Evolutionary conservation across 805 yeast genomes (phyloP).

Genomic region (Wickerhamomyces hampshirensis): DNA sequence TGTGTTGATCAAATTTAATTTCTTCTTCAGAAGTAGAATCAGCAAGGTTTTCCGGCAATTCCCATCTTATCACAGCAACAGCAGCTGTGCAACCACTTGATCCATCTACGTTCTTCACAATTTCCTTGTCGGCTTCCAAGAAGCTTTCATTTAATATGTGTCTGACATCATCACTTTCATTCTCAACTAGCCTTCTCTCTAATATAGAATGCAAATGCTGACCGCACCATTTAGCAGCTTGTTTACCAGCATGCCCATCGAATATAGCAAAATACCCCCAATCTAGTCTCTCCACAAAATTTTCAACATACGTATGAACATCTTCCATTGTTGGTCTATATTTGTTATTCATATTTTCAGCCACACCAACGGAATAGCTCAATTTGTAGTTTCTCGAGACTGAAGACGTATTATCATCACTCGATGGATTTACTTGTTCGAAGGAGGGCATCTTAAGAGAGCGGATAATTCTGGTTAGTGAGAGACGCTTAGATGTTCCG

Average conservation of each 20-base stretch:
- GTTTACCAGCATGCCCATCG: slow-evolving; percentile 97
- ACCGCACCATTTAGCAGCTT: slow-evolving; percentile 93
- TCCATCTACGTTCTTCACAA: slow-evolving; percentile 56
- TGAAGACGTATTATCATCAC: no score
- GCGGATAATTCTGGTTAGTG: slow-evolving; percentile 1
- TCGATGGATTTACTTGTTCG: not conserved
- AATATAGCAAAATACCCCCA: slow-evolving; percentile 95
- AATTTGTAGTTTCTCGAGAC: slow-evolving; percentile 33
- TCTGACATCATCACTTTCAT: slow-evolving; percentile 51
- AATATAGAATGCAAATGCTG: slow-evolving; percentile 69
- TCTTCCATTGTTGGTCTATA: slow-evolving; percentile 93
- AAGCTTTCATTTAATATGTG: slow-evolving; percentile 67
- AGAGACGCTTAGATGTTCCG: not conserved
- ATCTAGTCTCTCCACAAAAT: slow-evolving; percentile 84
- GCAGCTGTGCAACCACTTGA: slow-evolving; percentile 94
- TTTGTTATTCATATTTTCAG: slow-evolving; percentile 80
- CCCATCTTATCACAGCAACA: slow-evolving; percentile 89
- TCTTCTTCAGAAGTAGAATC: slow-evolving; percentile 1
- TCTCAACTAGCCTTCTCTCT: slow-evolving; percentile 49
- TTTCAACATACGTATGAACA: slow-evolving; percentile 87
- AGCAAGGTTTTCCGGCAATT: slow-evolving; percentile 32
- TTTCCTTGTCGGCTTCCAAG: slow-evolving; percentile 65
- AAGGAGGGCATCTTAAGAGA: not conserved
- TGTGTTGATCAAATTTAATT: slow-evolving; percentile 38
- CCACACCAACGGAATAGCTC: slow-evolving; percentile 81